Evolutionary conservation across 768 basidiomycete genomes (phyloP).

Genomic region (Tephrocybe sp.): DNA sequence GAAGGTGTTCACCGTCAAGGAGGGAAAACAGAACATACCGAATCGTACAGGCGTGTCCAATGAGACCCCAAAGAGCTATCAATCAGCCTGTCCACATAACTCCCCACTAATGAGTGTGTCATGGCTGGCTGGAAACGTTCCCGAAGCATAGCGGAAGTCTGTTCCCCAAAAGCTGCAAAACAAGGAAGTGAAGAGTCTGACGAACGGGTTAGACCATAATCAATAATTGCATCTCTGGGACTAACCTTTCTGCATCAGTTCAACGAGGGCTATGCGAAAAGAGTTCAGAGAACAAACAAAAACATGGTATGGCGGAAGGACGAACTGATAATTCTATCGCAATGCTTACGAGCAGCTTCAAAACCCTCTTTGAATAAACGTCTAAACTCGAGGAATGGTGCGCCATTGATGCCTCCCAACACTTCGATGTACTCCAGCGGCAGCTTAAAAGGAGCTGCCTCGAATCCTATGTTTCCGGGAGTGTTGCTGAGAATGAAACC

Average conservation of each 20-base stretch:
- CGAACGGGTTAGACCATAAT: background rate
- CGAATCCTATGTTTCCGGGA: constrained; percentile 96
- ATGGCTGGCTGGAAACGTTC: constrained; percentile 93
- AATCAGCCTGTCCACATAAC: constrained; percentile 87
- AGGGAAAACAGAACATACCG: constrained; percentile 45
- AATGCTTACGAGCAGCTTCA: constrained; percentile 91
- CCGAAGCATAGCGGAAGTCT: constrained; percentile 82
- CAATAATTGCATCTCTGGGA: constrained; percentile 18
- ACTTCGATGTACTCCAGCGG: constrained; percentile 95
- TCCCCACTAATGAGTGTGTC: constrained; percentile 80
- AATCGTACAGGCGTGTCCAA: constrained; percentile 96
- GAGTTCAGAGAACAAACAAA: constrained; percentile 5
- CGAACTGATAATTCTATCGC: constrained; percentile 91
- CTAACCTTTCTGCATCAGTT: constrained; percentile 92
- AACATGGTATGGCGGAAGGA: constrained; percentile 13
- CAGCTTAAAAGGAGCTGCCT: constrained; percentile 98
- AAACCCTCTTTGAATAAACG: constrained; percentile 90
- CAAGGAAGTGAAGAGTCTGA: constrained; percentile 88
- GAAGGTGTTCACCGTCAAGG: background rate
- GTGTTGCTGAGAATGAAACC: constrained; percentile 98
- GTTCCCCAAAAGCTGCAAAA: constrained; percentile 86
- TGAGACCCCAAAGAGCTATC: constrained; percentile 88
- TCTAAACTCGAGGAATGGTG: constrained; percentile 81
- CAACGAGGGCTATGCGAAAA: constrained; percentile 59
- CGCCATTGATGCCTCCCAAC: constrained; percentile 78